phyloP scores from a whole-genome alignment of 2,329 filamentous ascomycete species.

The Aspergillus pseudotamarii region DNA sequence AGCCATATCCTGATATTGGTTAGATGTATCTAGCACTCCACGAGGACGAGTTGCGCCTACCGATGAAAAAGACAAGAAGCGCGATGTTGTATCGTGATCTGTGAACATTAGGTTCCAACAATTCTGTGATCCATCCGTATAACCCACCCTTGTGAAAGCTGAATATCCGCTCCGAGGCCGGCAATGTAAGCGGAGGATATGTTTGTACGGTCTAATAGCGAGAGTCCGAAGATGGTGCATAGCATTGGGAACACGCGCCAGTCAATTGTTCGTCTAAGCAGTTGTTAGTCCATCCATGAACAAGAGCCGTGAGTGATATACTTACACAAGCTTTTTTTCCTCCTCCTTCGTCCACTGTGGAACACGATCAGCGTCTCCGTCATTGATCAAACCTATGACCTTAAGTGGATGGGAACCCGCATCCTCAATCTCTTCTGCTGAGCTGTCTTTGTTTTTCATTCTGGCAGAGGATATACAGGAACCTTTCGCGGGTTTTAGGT shows the following conservation, averaged over 20 bases:
- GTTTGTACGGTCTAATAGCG: not conserved
- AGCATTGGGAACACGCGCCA: not conserved
- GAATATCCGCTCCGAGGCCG: not conserved
- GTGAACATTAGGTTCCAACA: not conserved
- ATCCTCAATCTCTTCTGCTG: not conserved
- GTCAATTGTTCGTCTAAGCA: not conserved
- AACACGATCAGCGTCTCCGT: not conserved
- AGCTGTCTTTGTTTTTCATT: not conserved
- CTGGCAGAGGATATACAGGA: not conserved
- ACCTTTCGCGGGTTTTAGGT: not conserved
- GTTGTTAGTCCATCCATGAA: not conserved
- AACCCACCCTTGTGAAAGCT: not conserved
- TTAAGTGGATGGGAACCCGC: not conserved
- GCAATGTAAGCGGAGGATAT: not conserved
- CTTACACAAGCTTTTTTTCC: not conserved
- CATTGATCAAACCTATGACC: not conserved
- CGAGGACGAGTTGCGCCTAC: not conserved
- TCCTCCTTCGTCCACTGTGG: not conserved
- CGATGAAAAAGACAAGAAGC: not conserved
- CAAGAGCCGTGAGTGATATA: not conserved
- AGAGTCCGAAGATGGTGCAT: not conserved
- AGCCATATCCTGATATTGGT: not conserved
- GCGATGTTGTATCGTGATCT: not conserved
- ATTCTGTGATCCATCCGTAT: not conserved
- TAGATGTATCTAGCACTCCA: not conserved